phyloP scores from a whole-genome alignment of 441 rosid species.

The Populus hybrid region DNA sequence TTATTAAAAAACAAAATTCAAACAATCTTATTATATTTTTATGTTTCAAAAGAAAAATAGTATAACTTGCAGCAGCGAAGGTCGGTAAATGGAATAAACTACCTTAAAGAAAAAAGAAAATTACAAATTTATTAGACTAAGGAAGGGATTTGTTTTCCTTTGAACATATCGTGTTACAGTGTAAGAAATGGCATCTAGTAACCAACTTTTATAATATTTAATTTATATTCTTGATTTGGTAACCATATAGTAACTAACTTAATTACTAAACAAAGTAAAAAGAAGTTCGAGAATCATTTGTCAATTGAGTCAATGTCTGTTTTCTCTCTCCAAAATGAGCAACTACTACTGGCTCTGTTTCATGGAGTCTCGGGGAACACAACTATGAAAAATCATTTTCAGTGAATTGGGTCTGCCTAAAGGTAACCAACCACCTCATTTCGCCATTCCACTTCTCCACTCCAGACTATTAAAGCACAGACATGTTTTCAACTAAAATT shows the following conservation, averaged over 20 bases:
- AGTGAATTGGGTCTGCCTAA: conserved; percentile 19
- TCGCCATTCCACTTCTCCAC: conserved; percentile 7
- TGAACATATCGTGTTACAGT: too few species aligned
- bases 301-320: conserved; percentile 5
- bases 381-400: conserved; percentile 20
- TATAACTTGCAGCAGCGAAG: too few species aligned
- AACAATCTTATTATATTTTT: too few species aligned
- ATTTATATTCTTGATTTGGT: too few species aligned
- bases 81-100: too few species aligned
- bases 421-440: background rate
- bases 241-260: background rate
- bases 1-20: too few species aligned
- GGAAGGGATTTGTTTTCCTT: too few species aligned
- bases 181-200: too few species aligned
- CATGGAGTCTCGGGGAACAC: conserved; percentile 28
- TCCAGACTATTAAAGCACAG: conserved; percentile 13
- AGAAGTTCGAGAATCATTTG: background rate
- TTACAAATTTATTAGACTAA: too few species aligned
- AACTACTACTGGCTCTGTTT: background rate
- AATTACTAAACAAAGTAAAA: conserved; percentile 17
- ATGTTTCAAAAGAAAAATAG: too few species aligned
- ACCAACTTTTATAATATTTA: too few species aligned
- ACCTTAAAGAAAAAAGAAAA: too few species aligned
- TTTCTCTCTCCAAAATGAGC: background rate
- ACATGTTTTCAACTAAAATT: conserved; percentile 14